Percentiles rank a stretch among this genome's conserved stretches.
Evolutionary conservation across 768 basidiomycete species (phyloP).

Genomic region (Cytidiella melzeri): DNA sequence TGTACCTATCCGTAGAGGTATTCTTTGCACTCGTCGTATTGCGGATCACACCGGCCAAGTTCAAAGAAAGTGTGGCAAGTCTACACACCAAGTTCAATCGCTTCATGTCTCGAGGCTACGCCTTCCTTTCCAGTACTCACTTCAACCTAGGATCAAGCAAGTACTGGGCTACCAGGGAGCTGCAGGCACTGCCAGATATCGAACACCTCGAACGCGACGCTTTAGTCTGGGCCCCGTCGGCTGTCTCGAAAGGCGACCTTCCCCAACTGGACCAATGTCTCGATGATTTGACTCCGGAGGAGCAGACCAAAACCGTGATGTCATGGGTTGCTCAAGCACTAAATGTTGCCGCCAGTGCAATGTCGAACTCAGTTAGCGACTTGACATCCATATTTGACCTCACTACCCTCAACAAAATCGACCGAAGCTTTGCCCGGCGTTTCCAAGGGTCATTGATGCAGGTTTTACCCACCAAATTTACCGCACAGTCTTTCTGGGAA

Average conservation of each 20-base stretch:
- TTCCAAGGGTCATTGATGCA: background rate
- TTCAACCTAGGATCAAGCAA: background rate
- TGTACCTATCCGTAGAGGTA: background rate
- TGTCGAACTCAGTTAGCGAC: background rate
- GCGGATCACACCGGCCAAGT: background rate
- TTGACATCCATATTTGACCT: background rate
- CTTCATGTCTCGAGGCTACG: background rate
- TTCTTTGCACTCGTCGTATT: background rate
- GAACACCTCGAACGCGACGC: background rate
- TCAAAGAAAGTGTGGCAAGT: background rate
- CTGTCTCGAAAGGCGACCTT: background rate
- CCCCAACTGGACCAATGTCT: background rate
- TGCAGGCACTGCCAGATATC: background rate
- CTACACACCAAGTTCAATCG: background rate
- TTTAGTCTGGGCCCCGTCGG: background rate
- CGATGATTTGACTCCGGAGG: background rate
- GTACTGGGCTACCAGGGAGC: background rate
- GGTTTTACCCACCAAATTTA: background rate
- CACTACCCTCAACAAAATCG: background rate
- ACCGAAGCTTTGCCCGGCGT: background rate
- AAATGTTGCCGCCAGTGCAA: background rate
- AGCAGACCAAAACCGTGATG: background rate
- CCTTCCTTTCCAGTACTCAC: background rate
- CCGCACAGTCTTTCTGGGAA: background rate
- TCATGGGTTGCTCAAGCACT: background rate